Base-by-base conservation (phyloP, 305 asterid genomes). In the Andrographis paniculata region DNA sequence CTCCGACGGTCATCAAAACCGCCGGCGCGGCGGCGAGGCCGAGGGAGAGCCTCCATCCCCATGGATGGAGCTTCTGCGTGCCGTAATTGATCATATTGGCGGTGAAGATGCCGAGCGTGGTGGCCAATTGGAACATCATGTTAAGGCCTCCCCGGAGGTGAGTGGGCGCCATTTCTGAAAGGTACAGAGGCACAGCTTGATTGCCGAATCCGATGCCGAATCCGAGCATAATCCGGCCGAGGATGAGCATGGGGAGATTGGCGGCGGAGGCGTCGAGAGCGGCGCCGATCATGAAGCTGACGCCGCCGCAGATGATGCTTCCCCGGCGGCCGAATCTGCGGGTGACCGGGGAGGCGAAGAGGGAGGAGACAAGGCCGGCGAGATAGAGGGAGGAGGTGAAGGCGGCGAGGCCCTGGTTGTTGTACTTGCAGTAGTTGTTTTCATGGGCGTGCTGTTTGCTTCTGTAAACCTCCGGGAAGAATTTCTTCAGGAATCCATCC, bases 91-190 rank as follows among this genome's bases (percentile, higher is more conserved):
- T 72, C 96, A 91, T 80, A 68, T 91, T 91, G 9, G 99, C 99
- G 0, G 87, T 75, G 87, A 91, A 91, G 50, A 91, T 87, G 16
- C 96, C 96, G 1, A 80, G 74, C 0, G 95, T 80, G 15, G 96
- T 91, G 22, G 96, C 96, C 57, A 91, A 31, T 53, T 91, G 99
- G 70, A 91, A 91, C 85, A 91, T 64, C 95, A 87, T 83, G 49
- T 91, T 91, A 10, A 91, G 63, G 17, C 73, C 94, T 45, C 99
- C 99, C 59, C 96, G 59, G 15, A 91, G 67, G 53, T 91, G 93
- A 23, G 95, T 62, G 22, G 99, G 96, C 3, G 99, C 99, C 96
- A 91, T 87, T 56, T 91, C 99, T 2, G 99, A 91, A 50, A 91
- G 56, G 30, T 86, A 91, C 6, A 91, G 52, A 1, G 96, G 99